Evolutionary conservation across 1,284 basidiomycete genomes (phyloP), one percentile per base, ranked within the genome.

Genomic region (Moesziomyces aphidis): DNA sequence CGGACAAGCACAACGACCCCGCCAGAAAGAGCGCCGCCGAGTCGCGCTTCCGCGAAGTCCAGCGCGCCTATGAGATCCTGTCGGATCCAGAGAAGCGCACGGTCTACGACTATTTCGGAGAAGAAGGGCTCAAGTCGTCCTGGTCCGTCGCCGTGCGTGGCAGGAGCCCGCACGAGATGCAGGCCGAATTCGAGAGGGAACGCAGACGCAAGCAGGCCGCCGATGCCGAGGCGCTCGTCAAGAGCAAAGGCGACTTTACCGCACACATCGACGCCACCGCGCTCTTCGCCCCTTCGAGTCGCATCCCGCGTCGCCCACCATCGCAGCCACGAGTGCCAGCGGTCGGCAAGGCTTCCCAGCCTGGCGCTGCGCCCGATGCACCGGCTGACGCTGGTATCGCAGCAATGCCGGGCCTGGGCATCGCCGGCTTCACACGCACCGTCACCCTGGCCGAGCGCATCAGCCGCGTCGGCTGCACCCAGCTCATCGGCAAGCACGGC

Each of bases 51-150:
- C 87, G 91, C 26, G 89, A 91, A 78, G 87, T 94, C 19, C 91
- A 93, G 73, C 90, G 90, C 72, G 92, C 92, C 19, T 93, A 93
- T 80, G 85, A 86, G 62, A 79, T 93, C 39, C 85, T 94, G 39
- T 91, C 90, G 39, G 91, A 94, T 79, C 89, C 90, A 21, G 90
- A 92, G 79, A 87, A 89, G 78, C 88, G 92, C 87, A 88, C 89
- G 61, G 89, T 93, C 13, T 94, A 94, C 82, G 92, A 94, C 84
- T 86, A 88, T 39, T 87, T 93, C 84, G 92, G 92, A 87, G 80
- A 89, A 70, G 86, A 89, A 61, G 91, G 90, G 0, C 73, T 89
- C 45, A 85, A 86, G 55, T 86, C 87, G 3, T 82, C 78, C 11
- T 88, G 86, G 87, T 85, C 87, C 59, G 79, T 88, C 8, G 86